phyloP scores from a whole-genome alignment of 371 early-diverging fungal species.

The Mucor velutinosus region DNA sequence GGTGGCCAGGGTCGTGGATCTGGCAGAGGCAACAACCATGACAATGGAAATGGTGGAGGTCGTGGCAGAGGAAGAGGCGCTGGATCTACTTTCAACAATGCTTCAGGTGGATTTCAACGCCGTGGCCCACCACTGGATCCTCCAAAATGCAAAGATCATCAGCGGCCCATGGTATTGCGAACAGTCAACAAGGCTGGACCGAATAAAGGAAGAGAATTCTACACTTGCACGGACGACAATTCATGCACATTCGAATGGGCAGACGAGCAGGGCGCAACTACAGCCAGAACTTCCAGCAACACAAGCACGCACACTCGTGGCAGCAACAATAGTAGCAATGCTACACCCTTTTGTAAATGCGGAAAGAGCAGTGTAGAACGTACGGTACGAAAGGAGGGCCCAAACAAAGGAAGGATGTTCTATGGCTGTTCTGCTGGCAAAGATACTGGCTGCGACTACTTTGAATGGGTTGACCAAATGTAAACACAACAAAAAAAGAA shows the following conservation, averaged over 20 bases:
- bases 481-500: neutral
- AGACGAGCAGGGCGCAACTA: constrained; percentile 25
- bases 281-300: too few species aligned
- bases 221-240: constrained; percentile 30
- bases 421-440: constrained; percentile 41
- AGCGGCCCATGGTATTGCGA: constrained; percentile 36
- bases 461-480: constrained; percentile 21
- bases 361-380: constrained; percentile 36
- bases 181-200: constrained; percentile 59
- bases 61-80: neutral
- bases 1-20: constrained; percentile 4
- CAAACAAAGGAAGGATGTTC: constrained; percentile 51
- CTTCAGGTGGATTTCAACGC: neutral
- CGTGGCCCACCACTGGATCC: neutral
- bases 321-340: constrained; percentile 5
- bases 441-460: constrained; percentile 14
- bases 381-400: constrained; percentile 41
- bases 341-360: constrained; percentile 57
- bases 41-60: neutral
- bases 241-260: constrained; percentile 32
- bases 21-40: neutral
- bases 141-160: constrained; percentile 26
- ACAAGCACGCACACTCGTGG: neutral
- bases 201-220: constrained; percentile 64
- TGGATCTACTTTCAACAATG: neutral